These are phyloP conservation scores for Phoma sp. DNA, from an alignment of 2,329 filamentous ascomycete genomes.

Conservation along the genomic window DNA sequence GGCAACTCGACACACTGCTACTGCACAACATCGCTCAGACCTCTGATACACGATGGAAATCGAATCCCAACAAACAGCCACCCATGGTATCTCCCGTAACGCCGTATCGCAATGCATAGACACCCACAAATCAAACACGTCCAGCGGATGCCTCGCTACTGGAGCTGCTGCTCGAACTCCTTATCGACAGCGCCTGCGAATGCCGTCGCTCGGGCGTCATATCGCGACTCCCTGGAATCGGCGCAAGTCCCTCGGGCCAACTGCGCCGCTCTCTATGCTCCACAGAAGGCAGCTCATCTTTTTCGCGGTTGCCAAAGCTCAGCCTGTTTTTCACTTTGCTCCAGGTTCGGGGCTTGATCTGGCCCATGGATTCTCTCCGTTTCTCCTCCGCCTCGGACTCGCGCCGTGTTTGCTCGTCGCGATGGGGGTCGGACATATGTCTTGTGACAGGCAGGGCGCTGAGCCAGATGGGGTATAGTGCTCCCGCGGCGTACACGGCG, in stretches of 20 bases:
- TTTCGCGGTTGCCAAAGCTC: conserved; percentile 26
- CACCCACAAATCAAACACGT: conserved; percentile 10
- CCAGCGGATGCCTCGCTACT: conserved; percentile 2
- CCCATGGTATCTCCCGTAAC: conserved; percentile 29
- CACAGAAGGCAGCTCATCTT: conserved; percentile 31
- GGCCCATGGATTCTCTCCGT: conserved; percentile 25
- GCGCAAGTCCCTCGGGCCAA: conserved; percentile 38
- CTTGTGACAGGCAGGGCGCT: conserved; percentile 56
- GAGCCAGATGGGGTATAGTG: conserved; percentile 62
- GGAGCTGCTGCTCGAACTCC: conserved; percentile 5
- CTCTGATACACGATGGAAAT: neutral
- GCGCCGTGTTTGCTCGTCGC: conserved; percentile 39
- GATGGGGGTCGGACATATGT: conserved; percentile 58
- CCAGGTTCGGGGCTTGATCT: conserved; percentile 29
- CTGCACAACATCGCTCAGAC: neutral
- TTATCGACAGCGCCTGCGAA: conserved; percentile 9
- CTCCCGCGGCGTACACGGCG: conserved; percentile 58
- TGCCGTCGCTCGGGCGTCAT: conserved; percentile 4
- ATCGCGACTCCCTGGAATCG: conserved; percentile 9
- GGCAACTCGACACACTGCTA: neutral
- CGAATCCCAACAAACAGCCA: conserved; percentile 6
- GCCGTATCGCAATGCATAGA: conserved; percentile 20
- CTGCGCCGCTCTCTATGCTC: conserved; percentile 42
- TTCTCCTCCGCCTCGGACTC: conserved; percentile 34
- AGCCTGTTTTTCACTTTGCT: conserved; percentile 32